phyloP scores from a whole-genome alignment of 805 yeast genomes.

The Limtongozyma cylindracea region DNA sequence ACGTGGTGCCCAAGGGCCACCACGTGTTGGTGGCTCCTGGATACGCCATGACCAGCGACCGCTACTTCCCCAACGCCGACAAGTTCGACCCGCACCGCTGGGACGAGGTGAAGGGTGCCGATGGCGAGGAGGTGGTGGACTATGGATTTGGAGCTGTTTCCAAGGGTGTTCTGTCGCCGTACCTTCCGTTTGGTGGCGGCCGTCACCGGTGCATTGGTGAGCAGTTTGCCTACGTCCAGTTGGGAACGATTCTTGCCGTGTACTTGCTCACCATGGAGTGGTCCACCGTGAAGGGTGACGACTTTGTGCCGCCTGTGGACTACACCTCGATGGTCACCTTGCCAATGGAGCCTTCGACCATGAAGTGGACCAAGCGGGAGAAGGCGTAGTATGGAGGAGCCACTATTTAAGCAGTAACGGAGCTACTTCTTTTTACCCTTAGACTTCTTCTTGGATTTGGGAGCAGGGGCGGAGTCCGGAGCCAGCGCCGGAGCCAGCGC shows the following conservation, averaged over 20 bases:
- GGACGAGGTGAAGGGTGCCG: slow-evolving; percentile 13
- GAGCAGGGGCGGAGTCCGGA: too few relatives aligned
- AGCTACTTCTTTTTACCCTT: too few relatives aligned
- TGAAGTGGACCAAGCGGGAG: too few relatives aligned
- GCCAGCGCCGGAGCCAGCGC: too few relatives aligned
- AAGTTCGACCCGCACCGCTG: slow-evolving; percentile 76
- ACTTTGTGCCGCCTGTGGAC: slow-evolving; percentile 37
- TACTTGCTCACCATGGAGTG: slow-evolving; percentile 58
- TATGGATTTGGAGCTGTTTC: slow-evolving; percentile 94
- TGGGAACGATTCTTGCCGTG: slow-evolving; percentile 61
- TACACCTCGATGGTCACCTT: slow-evolving; percentile 83
- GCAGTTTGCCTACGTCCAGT: slow-evolving; percentile 87
- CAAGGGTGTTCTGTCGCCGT: slow-evolving; percentile 90
- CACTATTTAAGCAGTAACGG: too few relatives aligned
- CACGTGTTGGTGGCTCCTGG: slow-evolving; percentile 89
- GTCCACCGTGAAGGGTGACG: slow-evolving; percentile 18
- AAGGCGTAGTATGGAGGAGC: too few relatives aligned
- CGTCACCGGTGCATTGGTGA: slow-evolving; percentile 99
- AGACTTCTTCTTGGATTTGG: too few relatives aligned
- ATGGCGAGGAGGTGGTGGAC: slow-evolving; percentile 27
- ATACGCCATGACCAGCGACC: slow-evolving; percentile 51
- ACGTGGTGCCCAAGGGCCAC: slow-evolving; percentile 74
- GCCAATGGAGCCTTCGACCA: slow-evolving; percentile 51
- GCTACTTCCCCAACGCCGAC: slow-evolving; percentile 55
- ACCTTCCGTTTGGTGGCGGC: slow-evolving; percentile 97